These are phyloP conservation scores for Primulina eburnea DNA, from an alignment of 257 asterid genomes.

Conservation along the genomic window DNA sequence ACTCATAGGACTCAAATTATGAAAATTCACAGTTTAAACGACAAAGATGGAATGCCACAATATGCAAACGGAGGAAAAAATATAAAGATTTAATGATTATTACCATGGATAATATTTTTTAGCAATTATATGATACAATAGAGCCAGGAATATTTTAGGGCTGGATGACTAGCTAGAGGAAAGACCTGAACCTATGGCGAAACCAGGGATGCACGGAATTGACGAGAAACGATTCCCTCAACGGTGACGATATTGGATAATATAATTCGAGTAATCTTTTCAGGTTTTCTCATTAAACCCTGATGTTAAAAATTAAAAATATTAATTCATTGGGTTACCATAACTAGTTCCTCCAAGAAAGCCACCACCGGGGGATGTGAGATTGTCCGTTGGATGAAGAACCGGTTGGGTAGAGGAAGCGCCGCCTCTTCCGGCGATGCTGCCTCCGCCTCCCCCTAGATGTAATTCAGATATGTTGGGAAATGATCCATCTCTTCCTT, in stretches of 20 bases:
- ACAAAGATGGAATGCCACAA: too few relatives aligned
- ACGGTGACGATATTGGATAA: background rate
- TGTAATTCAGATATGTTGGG: slow-evolving; percentile 66
- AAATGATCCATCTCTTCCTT: slow-evolving; percentile 35
- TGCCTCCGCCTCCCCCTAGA: slow-evolving; percentile 41
- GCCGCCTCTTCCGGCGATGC: slow-evolving; percentile 23
- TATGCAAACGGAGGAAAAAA: too few relatives aligned
- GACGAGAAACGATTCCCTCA: slow-evolving; percentile 18
- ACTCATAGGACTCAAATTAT: too few relatives aligned
- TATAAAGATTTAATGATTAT: too few relatives aligned
- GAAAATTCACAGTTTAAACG: too few relatives aligned
- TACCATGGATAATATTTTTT: background rate
- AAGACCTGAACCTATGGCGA: slow-evolving; percentile 27
- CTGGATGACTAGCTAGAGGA: slow-evolving; percentile 18
- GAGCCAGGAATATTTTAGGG: background rate
- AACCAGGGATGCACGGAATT: slow-evolving; percentile 11
- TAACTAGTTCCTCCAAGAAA: slow-evolving; percentile 57
- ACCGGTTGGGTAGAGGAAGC: slow-evolving; percentile 30
- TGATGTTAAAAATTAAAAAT: background rate
- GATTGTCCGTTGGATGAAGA: slow-evolving; percentile 40
- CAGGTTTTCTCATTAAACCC: slow-evolving; percentile 15
- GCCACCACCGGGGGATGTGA: slow-evolving; percentile 40
- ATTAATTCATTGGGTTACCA: slow-evolving; percentile 48
- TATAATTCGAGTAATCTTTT: background rate
- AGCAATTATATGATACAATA: background rate